Evolutionary conservation across 75 land plant species (phyloP).

Genomic region (Chamaecyparis obtusa): DNA sequence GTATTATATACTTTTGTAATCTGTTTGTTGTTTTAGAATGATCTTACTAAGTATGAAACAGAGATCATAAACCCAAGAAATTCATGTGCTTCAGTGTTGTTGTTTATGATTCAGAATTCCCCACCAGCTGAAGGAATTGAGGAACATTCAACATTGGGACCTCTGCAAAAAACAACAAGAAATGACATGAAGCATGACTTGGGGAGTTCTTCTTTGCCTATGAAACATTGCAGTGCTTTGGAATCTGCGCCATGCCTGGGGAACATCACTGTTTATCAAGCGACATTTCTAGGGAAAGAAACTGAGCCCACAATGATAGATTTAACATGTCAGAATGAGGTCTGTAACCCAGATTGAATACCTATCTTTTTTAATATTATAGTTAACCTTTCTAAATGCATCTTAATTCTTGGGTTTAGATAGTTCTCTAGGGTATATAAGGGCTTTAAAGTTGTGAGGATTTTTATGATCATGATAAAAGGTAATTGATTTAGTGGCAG

Average conservation of each 20-base stretch:
- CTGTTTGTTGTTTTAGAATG: background rate
- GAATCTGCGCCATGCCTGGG: background rate
- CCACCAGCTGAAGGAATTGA: background rate
- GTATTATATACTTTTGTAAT: background rate
- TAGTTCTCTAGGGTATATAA: background rate
- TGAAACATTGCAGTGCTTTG: background rate
- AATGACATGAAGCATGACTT: background rate
- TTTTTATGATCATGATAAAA: background rate
- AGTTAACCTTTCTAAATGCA: background rate
- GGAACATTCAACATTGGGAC: background rate
- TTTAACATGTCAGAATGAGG: background rate
- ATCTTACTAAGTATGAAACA: background rate
- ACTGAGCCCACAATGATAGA: background rate
- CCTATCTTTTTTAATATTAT: background rate
- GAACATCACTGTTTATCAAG: background rate
- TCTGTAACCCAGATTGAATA: background rate
- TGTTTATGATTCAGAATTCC: background rate
- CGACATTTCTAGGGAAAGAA: background rate
- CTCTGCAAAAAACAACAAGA: background rate
- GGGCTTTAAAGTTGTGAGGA: no score
- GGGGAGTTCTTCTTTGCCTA: background rate
- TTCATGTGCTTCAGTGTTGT: background rate
- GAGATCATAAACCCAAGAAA: background rate
- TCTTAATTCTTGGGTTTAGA: background rate
- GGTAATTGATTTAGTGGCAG: constrained; percentile 8